phyloP scores from a whole-genome alignment of 108 stramenopile genomes.

The Nannochloropsis salina region DNA sequence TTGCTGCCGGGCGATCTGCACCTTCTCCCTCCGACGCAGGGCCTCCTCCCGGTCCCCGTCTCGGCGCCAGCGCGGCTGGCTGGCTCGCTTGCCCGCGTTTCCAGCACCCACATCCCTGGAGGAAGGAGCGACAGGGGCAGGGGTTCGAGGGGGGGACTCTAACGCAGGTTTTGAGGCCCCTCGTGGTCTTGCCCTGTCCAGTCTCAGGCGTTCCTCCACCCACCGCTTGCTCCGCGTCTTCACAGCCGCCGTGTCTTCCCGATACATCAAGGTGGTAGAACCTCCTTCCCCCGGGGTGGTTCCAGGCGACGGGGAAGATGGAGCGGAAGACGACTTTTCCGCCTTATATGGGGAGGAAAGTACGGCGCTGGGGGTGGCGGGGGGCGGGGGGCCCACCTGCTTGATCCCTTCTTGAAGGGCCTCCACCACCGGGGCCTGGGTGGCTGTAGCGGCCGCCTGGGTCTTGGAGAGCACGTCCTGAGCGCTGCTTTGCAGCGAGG shows the following conservation, averaged over 20 bases:
- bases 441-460: neutral
- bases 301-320: too few relatives aligned
- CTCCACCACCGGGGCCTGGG: neutral
- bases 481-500: neutral
- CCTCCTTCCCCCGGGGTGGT: too few relatives aligned
- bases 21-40: neutral
- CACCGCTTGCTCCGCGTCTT: neutral
- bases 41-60: neutral
- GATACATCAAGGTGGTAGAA: too few relatives aligned
- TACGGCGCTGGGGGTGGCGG: too few relatives aligned
- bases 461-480: neutral
- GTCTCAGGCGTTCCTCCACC: neutral
- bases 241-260: neutral
- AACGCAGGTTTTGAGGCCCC: neutral
- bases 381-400: neutral
- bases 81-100: neutral
- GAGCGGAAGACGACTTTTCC: too few relatives aligned
- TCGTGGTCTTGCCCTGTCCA: neutral
- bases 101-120: neutral
- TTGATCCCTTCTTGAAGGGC: neutral
- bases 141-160: neutral
- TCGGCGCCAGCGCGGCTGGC: neutral
- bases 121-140: neutral
- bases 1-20: neutral
- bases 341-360: too few relatives aligned